Evolutionary conservation across 805 yeast genomes (phyloP).

Genomic region (Lachancea quebecensis): DNA sequence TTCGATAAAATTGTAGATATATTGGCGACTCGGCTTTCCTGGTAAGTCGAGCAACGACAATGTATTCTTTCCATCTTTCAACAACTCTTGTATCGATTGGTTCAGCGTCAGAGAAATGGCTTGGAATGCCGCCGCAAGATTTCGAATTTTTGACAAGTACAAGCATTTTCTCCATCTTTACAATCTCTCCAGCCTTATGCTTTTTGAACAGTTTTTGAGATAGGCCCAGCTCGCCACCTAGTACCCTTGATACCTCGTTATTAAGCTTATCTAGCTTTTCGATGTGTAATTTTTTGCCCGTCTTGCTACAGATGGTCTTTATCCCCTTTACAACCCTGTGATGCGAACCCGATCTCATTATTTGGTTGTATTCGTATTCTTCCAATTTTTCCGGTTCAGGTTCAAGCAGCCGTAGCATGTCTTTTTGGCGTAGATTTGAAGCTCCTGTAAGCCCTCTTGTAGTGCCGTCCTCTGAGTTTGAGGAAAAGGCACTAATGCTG

Average conservation of each 20-base stretch:
- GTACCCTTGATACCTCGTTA: conserved; percentile 1
- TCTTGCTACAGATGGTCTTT: conserved; percentile 5
- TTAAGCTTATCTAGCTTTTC: conserved; percentile 10
- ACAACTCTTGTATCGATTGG: conserved; percentile 47
- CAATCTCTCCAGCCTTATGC: conserved; percentile 51
- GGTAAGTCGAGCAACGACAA: conserved; percentile 64
- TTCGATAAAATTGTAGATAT: conserved; percentile 54
- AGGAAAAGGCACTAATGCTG: not conserved
- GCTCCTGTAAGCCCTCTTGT: not conserved
- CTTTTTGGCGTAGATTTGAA: not conserved
- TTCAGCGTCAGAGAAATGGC: conserved; percentile 42
- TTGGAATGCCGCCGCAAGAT: conserved; percentile 26
- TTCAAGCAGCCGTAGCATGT: conserved; percentile 9
- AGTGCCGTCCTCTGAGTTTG: not conserved
- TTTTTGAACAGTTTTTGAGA: conserved; percentile 27
- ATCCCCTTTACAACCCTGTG: conserved; percentile 1
- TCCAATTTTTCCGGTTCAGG: conserved; percentile 16
- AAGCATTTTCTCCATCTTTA: conserved; percentile 62
- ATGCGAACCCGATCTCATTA: not conserved
- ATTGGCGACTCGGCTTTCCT: conserved; percentile 47
- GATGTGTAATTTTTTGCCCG: conserved; percentile 13
- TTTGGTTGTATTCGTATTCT: conserved; percentile 7
- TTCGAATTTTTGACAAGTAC: conserved; percentile 46
- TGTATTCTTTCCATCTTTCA: conserved; percentile 77
- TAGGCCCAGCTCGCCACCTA: not conserved